phyloP scores from a whole-genome alignment of 31 red algal genomes.

The Endocladia muricata region DNA sequence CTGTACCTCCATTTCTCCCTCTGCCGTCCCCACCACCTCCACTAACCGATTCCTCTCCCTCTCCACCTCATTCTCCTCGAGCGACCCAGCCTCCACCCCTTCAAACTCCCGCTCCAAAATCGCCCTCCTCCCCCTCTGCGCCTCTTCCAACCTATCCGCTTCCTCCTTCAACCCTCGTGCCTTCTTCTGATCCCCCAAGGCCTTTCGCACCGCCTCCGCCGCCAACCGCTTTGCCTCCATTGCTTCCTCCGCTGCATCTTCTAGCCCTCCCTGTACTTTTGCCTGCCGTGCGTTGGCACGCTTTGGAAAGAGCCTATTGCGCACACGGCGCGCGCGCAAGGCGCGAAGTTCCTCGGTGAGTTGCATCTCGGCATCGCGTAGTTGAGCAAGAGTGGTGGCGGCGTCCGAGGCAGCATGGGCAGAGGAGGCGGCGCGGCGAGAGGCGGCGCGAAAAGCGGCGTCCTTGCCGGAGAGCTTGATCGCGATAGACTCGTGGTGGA shows the following conservation, averaged over 20 bases:
- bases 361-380: neutral
- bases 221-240: constrained; percentile 4
- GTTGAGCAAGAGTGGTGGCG: neutral
- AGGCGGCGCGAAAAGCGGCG: constrained; percentile 2
- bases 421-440: neutral
- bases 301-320: constrained; percentile 9
- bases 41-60: constrained; percentile 20
- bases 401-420: constrained; percentile 2
- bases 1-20: constrained; percentile 5
- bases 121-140: constrained; percentile 3
- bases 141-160: constrained; percentile 2
- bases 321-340: constrained; percentile 2
- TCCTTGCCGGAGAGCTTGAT: constrained; percentile 7
- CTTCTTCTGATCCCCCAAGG: neutral
- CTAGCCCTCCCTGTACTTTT: neutral
- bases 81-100: constrained; percentile 11
- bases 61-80: constrained; percentile 16
- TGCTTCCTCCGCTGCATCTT: neutral
- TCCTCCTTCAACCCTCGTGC: constrained; percentile 1
- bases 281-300: neutral
- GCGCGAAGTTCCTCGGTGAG: neutral
- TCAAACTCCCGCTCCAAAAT: constrained; percentile 27
- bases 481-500: constrained; percentile 18
- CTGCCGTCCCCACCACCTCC: neutral
- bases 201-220: neutral